Percentiles rank a stretch among this genome's conserved stretches.
Conservation (phyloP, 208 protist genomes). For the Trypanosoma grayi region DNA sequence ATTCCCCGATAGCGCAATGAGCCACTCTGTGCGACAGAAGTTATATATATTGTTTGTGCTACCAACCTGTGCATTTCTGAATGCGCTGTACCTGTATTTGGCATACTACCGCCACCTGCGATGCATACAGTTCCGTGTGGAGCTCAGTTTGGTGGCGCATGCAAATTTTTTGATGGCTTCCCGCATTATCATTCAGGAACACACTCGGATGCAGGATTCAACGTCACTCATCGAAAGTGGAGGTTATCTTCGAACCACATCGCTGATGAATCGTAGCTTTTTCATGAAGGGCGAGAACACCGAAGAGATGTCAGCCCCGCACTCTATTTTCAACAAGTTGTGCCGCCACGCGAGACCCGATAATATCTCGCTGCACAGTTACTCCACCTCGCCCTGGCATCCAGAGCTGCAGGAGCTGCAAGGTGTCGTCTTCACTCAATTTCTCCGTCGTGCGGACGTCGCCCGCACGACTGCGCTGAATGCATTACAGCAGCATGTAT, state of each 20-base stretch:
- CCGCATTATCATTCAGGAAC: background rate
- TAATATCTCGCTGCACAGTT: slow-evolving; percentile 40
- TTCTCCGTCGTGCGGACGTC: slow-evolving; percentile 23
- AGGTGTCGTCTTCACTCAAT: slow-evolving; percentile 36
- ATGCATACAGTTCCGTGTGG: slow-evolving; percentile 61
- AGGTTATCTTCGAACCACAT: background rate
- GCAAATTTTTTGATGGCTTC: background rate
- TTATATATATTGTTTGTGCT: slow-evolving; percentile 79
- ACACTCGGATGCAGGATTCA: background rate
- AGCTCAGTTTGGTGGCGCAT: slow-evolving; percentile 23
- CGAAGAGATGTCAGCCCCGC: too few relatives aligned
- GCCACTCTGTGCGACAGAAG: slow-evolving; percentile 58
- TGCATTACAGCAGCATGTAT: background rate
- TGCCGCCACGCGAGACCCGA: slow-evolving; percentile 47
- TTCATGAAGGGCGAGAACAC: too few relatives aligned
- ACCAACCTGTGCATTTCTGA: slow-evolving; percentile 35
- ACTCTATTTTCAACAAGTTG: too few relatives aligned
- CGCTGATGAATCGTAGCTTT: too few relatives aligned
- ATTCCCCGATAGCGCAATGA: slow-evolving; percentile 29
- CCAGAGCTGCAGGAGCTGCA: slow-evolving; percentile 48
- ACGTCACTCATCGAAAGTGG: background rate
- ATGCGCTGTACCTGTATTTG: slow-evolving; percentile 65
- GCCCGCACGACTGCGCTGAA: background rate
- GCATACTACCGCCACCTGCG: slow-evolving; percentile 76
- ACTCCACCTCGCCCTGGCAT: slow-evolving; percentile 39